Evolutionary conservation across 2,329 filamentous ascomycete genomes (phyloP).

Genomic region (Arthrobotrys conoides): DNA sequence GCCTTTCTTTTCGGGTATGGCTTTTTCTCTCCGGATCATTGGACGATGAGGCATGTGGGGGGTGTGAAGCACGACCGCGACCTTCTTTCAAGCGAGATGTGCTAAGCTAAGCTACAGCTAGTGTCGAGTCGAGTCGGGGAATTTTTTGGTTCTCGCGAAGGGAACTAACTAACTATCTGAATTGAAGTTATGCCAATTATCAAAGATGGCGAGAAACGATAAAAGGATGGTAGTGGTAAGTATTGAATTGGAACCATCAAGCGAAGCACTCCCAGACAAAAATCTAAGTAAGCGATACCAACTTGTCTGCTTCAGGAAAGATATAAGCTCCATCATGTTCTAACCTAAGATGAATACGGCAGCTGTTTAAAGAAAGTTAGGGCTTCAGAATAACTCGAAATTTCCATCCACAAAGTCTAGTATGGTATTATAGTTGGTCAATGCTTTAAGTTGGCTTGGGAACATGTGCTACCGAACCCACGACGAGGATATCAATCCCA

Average conservation of each 20-base stretch:
- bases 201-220: too few species aligned
- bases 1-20: slow-evolving; percentile 54
- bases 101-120: too few species aligned
- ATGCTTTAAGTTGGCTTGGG: not conserved
- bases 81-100: slow-evolving; percentile 2
- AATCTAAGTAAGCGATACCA: too few species aligned
- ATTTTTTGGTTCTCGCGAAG: slow-evolving; percentile 1
- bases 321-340: not conserved
- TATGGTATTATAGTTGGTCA: too few species aligned
- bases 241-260: too few species aligned
- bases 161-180: too few species aligned
- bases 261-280: too few species aligned
- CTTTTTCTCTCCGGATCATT: slow-evolving; percentile 7
- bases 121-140: slow-evolving; percentile 31
- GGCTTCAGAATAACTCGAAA: not conserved
- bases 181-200: too few species aligned
- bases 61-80: slow-evolving; percentile 13
- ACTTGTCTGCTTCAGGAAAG: too few species aligned
- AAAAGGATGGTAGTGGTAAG: too few species aligned
- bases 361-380: not conserved
- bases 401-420: not conserved
- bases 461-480: not conserved
- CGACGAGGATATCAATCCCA: slow-evolving; percentile 1
- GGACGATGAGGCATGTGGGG: slow-evolving; percentile 40
- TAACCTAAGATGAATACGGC: slow-evolving; percentile 22